Evolutionary conservation across 2,329 filamentous ascomycete genomes (phyloP).

Genomic region (Paradendryphiella salina): DNA sequence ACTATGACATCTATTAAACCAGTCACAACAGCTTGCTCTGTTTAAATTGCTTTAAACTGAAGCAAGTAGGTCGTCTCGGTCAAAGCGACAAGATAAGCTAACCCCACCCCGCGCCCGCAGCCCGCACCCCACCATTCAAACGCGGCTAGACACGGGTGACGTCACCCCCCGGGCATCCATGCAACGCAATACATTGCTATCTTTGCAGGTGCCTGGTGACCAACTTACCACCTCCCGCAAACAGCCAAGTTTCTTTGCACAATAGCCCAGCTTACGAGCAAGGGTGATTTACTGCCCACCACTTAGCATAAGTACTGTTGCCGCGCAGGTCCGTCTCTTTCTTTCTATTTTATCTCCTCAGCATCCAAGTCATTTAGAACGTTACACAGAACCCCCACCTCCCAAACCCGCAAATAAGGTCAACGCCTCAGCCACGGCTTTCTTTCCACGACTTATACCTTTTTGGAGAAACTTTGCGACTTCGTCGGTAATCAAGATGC

Average conservation of each 20-base stretch:
- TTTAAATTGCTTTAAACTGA: too few relatives aligned
- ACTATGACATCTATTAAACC: neutral
- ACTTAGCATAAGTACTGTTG: conserved; percentile 18
- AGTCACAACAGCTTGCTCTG: too few relatives aligned
- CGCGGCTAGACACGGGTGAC: conserved; percentile 26
- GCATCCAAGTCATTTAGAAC: neutral
- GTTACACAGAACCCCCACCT: too few relatives aligned
- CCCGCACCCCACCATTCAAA: conserved; percentile 5
- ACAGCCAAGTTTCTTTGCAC: conserved; percentile 20
- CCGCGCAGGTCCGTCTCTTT: neutral
- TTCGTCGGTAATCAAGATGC: conserved; percentile 45
- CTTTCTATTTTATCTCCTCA: neutral
- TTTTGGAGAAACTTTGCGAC: neutral
- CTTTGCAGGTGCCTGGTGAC: conserved; percentile 21
- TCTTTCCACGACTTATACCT: neutral
- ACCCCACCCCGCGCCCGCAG: conserved; percentile 3
- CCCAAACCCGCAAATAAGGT: neutral
- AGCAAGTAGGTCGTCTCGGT: neutral
- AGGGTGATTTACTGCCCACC: conserved; percentile 10
- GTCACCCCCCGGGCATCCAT: conserved; percentile 19
- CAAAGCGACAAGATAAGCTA: neutral
- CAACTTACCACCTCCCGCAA: conserved; percentile 1
- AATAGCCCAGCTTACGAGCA: neutral
- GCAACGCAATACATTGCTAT: conserved; percentile 1
- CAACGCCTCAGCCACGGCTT: conserved; percentile 3